Percentiles rank a stretch among this genome's conserved stretches.
Evolutionary conservation across 2,329 filamentous ascomycete genomes (phyloP).

Genomic region (Fusarium sp.): DNA sequence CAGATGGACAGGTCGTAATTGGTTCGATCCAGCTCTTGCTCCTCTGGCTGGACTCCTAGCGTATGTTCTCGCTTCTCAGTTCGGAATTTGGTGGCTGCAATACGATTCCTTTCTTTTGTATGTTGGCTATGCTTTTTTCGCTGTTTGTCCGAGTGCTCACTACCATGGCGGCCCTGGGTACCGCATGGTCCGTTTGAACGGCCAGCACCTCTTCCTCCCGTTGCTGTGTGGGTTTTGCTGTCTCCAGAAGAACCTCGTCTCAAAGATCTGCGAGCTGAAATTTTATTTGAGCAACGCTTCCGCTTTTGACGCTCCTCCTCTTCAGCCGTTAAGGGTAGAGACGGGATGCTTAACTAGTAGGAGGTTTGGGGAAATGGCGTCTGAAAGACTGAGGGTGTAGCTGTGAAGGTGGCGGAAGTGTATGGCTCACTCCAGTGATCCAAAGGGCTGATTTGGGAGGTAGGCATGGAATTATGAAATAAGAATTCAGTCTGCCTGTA

Average conservation of each 20-base stretch:
- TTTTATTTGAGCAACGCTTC: background rate
- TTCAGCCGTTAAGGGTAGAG: background rate
- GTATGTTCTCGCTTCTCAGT: slow-evolving; percentile 29
- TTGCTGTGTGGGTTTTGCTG: background rate
- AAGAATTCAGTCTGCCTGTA: background rate
- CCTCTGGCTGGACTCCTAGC: slow-evolving; percentile 13
- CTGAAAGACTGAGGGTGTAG: background rate
- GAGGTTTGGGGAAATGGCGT: background rate
- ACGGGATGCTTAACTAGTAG: background rate
- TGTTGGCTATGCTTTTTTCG: background rate
- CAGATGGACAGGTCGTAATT: slow-evolving; percentile 22
- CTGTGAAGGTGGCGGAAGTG: background rate
- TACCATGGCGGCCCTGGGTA: background rate
- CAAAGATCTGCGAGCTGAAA: background rate
- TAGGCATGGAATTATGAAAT: background rate
- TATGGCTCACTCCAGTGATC: background rate
- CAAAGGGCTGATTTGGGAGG: background rate
- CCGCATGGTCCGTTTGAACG: background rate
- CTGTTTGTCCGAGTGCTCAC: background rate
- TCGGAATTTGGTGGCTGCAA: slow-evolving; percentile 35
- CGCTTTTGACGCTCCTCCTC: background rate
- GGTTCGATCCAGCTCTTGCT: slow-evolving; percentile 23
- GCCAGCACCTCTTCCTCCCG: background rate
- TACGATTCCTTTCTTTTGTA: slow-evolving; percentile 1
- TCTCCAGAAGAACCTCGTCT: background rate